Evolutionary conservation across 371 early-diverging fungal genomes (phyloP).

Genomic region (Mortierella sp.): DNA sequence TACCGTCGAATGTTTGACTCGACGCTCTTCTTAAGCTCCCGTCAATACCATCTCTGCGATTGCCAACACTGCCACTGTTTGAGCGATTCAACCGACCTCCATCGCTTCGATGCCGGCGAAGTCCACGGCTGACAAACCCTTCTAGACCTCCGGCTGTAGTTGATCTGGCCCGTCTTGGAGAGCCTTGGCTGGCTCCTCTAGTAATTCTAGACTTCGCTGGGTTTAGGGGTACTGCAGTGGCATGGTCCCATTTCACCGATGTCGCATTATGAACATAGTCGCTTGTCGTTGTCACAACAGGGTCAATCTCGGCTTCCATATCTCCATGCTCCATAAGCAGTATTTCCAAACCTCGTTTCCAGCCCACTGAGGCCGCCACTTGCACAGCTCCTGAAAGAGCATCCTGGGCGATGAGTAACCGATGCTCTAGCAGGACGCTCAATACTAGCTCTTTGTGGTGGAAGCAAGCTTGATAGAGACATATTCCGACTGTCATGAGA

Average conservation of each 20-base stretch:
- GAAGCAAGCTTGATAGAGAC: constrained; percentile 50
- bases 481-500: constrained; percentile 50
- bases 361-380: constrained; percentile 51
- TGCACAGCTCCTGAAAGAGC: constrained; percentile 51
- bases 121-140: constrained; percentile 7
- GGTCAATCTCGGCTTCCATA: constrained; percentile 52
- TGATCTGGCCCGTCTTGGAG: not conserved
- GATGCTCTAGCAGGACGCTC: constrained; percentile 35
- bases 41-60: not conserved
- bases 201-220: constrained; percentile 4
- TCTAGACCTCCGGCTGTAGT: constrained; percentile 8
- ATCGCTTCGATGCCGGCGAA: constrained; percentile 36
- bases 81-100: constrained; percentile 14
- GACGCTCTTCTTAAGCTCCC: not conserved
- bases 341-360: constrained; percentile 47
- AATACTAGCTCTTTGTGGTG: constrained; percentile 36
- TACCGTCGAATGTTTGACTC: not conserved
- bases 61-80: not conserved
- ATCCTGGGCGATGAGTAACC: constrained; percentile 47
- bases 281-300: constrained; percentile 42
- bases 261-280: constrained; percentile 36
- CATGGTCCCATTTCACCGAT: constrained; percentile 53
- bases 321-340: constrained; percentile 48
- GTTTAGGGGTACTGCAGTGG: constrained; percentile 20
- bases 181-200: not conserved